These are phyloP conservation scores for Sarocladium kiliense DNA, from an alignment of 2,329 filamentous ascomycete species.

Conservation along the genomic window DNA sequence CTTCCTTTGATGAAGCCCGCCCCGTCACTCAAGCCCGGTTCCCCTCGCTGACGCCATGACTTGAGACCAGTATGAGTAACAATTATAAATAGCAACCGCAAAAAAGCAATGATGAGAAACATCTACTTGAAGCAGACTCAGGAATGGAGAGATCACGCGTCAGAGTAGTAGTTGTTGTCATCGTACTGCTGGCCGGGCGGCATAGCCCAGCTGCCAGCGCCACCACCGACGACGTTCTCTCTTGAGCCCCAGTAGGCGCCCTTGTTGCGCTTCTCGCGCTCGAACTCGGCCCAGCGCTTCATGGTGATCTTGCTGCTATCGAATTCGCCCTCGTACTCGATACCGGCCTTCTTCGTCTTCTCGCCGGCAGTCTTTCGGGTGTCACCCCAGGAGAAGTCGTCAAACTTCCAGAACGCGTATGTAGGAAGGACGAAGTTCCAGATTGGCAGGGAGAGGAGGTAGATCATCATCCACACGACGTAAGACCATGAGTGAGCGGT, in stretches of 20 bases:
- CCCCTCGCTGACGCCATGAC: constrained; percentile 8
- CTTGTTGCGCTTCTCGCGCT: constrained; percentile 55
- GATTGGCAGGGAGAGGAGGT: constrained; percentile 84
- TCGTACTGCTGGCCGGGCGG: constrained; percentile 41
- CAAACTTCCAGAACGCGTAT: constrained; percentile 99
- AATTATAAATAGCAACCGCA: not conserved
- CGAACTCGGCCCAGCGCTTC: constrained; percentile 98
- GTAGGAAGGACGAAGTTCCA: constrained; percentile 96
- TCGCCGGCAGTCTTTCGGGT: constrained; percentile 93
- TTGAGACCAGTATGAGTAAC: not conserved
- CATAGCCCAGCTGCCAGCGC: constrained; percentile 36
- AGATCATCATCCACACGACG: constrained; percentile 95
- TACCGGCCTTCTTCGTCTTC: constrained; percentile 78
- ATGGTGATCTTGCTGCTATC: constrained; percentile 99
- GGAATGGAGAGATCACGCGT: constrained; percentile 31
- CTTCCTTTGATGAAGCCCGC: constrained; percentile 6
- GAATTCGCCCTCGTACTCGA: constrained; percentile 91
- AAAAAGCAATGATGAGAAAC: not conserved
- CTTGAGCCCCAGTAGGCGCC: constrained; percentile 46
- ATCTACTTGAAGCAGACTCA: not conserved
- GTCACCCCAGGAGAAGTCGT: constrained; percentile 99
- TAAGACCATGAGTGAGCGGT: constrained; percentile 93
- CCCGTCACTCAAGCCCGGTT: not conserved
- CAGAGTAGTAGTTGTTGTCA: constrained; percentile 49
- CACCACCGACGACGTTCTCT: constrained; percentile 42